Evolutionary conservation across 1,284 basidiomycete species (phyloP).

Genomic region (Heterobasidion parviporum): DNA sequence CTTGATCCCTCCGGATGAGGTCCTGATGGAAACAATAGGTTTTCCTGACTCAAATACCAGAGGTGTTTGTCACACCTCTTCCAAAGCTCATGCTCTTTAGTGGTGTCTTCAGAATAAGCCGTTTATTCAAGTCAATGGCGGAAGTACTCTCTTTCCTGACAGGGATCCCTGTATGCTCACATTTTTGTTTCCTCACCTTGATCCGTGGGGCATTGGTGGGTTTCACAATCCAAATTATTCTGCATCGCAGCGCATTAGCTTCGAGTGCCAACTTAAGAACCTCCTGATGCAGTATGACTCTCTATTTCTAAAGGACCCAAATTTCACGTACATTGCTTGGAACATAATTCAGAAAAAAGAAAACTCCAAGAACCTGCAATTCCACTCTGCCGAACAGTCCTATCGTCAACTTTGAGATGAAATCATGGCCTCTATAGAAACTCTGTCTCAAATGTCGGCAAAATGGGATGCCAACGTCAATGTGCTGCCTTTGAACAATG

Average conservation of each 20-base stretch:
- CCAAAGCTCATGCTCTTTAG: background rate
- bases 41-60: background rate
- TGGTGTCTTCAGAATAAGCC: background rate
- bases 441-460: background rate
- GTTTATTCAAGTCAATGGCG: background rate
- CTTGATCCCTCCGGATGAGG: background rate
- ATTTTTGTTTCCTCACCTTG: slow-evolving; percentile 4
- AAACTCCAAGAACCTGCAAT: background rate
- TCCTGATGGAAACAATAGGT: background rate
- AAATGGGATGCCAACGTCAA: background rate
- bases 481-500: background rate
- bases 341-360: slow-evolving; percentile 2
- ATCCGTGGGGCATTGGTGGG: slow-evolving; percentile 6
- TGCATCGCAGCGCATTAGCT: background rate
- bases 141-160: background rate
- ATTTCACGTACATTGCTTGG: slow-evolving; percentile 1
- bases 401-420: background rate
- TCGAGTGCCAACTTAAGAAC: background rate
- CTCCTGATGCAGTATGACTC: slow-evolving; percentile 1
- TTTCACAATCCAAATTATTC: slow-evolving; percentile 1
- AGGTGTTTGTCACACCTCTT: background rate
- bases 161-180: slow-evolving; percentile 4
- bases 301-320: background rate
- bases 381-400: background rate
- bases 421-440: background rate